Evolutionary conservation across 306 rosid species (phyloP), one percentile per base, ranked within the genome.

Genomic region (Vigna radiata): DNA sequence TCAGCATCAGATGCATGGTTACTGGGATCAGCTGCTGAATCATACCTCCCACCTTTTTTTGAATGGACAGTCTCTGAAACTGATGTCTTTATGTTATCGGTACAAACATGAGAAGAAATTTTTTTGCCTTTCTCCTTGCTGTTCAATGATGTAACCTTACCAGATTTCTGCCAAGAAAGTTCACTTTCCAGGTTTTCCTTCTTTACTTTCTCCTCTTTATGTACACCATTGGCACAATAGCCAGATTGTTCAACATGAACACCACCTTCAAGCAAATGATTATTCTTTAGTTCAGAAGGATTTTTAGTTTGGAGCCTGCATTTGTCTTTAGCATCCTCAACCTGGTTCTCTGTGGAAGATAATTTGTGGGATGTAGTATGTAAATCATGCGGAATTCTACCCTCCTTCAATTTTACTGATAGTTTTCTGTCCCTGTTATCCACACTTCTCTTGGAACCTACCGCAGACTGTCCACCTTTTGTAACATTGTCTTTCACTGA

Each of bases 21-120:
- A 80, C 70, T 79, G 27, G 78, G 75, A 64, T 78, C 86, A 79
- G 79, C 68, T 74, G 83, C 84, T 62, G 86, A 65, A 44, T 71
- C 83, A 72, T 31, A 65, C 37, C 67, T 79, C 70, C 75, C 81
- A 72, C 75, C 79, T 79, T 70, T 85, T 75, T 82, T 85, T 47
- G 88, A 79, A 85, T 66, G 75, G 70, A 77, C 82, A 81, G 56
- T 79, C 79, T 68, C 86, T 18, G 77, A 81, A 86, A 77, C 87
- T 44, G 67, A 87, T 69, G 61, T 76, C 81, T 86, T 87, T 50
- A 18, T 63, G 65, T 82, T 85, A 68, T 79, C 77, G 33, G 75
- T 78, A 47, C 82, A 85, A 60, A 76, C 68, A 81, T 79, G 77
- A 74, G 80, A 82, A 64, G 75, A 81, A 73, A 79, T 59, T 56